Base-by-base conservation (phyloP, 768 basidiomycete genomes). In the Suillus ampliporus region DNA sequence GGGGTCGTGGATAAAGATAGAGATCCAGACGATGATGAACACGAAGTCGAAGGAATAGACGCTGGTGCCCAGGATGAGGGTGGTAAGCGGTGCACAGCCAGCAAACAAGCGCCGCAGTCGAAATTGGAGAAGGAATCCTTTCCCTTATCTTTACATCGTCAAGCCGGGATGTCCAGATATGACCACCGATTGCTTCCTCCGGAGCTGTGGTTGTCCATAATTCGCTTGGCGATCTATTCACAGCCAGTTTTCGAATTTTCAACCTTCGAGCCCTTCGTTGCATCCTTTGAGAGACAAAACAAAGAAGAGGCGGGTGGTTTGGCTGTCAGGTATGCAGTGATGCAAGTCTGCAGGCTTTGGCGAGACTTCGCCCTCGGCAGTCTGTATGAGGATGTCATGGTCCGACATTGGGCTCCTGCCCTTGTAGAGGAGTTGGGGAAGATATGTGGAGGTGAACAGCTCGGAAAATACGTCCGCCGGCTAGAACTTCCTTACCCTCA, bases 271-370 rank as follows among this genome's bases (percentile, higher is more conserved):
- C 86, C 87, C 2, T 89, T 89, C 73, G 77, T 81, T 43, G 67
- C 70, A 1, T 65, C 77, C 3, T 64, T 60, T 21, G 71, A 73
- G 61, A 10, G 59, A 11, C 4, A 5, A 26, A 15, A 14, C 46
- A 62, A 13, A 62, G 68, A 37, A 69, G 76, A 53, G 61, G 71
- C 63, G 71, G 80, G 57, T 71, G 65, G 41, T 1, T 51, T 82
- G 37, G 68, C 68, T 31, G 77, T 79, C 34, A 80, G 78, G 69
- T 70, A 71, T 41, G 70, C 79, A 4, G 73, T 90, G 53, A 78
- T 82, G 48, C 77, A 80, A 59, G 88, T 90, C 37, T 89, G 87
- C 71, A 82, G 79, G 56, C 72, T 77, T 35, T 89, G 89, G 88
- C 79, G 76, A n/a, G 63, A 64, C 17, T 79, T 87, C 69, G 76